These are phyloP conservation scores for Podaxis sp. DNA, from an alignment of 768 basidiomycete species.

Conservation along the genomic window DNA sequence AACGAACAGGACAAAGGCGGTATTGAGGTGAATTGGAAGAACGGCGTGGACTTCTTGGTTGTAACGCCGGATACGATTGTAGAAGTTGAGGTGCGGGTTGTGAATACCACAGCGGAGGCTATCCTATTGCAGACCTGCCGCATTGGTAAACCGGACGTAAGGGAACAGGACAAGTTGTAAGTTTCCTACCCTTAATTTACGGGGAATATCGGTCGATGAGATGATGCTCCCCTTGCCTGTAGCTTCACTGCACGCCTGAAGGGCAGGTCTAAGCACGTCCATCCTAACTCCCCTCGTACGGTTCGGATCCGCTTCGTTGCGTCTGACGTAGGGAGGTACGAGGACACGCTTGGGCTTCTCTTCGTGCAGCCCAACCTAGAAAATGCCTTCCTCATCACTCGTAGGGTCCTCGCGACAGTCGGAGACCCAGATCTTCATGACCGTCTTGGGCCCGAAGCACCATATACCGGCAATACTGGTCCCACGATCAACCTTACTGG, in stretches of 20 bases:
- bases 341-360: conserved; percentile 48
- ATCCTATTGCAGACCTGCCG: conserved; percentile 25
- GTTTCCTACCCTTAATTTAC: conserved; percentile 6
- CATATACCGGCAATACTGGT: conserved; percentile 35
- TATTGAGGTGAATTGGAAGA: conserved; percentile 37
- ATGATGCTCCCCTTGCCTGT: not conserved
- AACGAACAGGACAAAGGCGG: conserved; percentile 50
- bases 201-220: not conserved
- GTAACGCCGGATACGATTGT: conserved; percentile 33
- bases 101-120: conserved; percentile 19
- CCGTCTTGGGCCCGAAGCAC: conserved; percentile 41
- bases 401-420: conserved; percentile 44
- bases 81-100: conserved; percentile 28
- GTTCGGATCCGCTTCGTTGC: conserved; percentile 33
- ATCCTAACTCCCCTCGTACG: conserved; percentile 24
- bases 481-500: conserved; percentile 28
- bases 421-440: conserved; percentile 52
- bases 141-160: conserved; percentile 23
- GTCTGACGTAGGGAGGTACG: conserved; percentile 41
- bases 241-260: conserved; percentile 35
- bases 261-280: conserved; percentile 29
- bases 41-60: conserved; percentile 49
- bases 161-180: conserved; percentile 26
- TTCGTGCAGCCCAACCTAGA: conserved; percentile 36
- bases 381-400: conserved; percentile 46